Evolutionary conservation across 805 yeast genomes (phyloP), one percentile per base, ranked within the genome.

Genomic region (Tetrapisispora fleetii): DNA sequence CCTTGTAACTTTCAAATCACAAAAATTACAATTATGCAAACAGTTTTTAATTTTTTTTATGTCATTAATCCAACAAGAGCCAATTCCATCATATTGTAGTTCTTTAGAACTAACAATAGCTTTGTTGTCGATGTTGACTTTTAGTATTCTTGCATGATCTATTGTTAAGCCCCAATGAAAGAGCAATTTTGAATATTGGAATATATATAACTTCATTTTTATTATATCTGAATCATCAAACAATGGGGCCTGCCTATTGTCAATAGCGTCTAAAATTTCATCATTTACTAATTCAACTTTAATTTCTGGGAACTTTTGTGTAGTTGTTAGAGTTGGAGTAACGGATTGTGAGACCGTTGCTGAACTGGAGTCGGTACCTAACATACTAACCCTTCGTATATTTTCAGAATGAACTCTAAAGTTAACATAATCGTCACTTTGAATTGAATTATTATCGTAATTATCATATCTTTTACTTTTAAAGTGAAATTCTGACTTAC

Each of bases 151-250:
- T 28, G 86, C 79, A 40, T 96, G 67, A 53, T 82, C 79, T n/a
- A 85, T 75, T 0, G 89, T 85, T 18, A 89, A 70, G 0, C 93
- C 95, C 97, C 97, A 91, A 33, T 76, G 65, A 58, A 77, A 85
- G 14, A 90, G 69, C 59, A 90, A 73, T 18, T 82, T 77, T 0
- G 96, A 89, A 63, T 91, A 90, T 54, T 81, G 83, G 19, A 76
- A 73, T 37, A 96, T 78, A 76, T 70, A 72, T 1, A 54, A 52
- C 36, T 60, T 52, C 41, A 57, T 71, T 60, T 56, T 61, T 2
- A 38, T 36, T 17, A 58, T 54, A 43, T 62, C 63, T 37, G 49
- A 46, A 27, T 56, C 46, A 50, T 61, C 58, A 45, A 65, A 40
- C 21, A 67, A 46, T 1, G 61, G 51, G 24, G 56, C 52, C 14